Conservation (phyloP, 371 early-diverging fungal genomes). For the Mortierella sp. region DNA sequence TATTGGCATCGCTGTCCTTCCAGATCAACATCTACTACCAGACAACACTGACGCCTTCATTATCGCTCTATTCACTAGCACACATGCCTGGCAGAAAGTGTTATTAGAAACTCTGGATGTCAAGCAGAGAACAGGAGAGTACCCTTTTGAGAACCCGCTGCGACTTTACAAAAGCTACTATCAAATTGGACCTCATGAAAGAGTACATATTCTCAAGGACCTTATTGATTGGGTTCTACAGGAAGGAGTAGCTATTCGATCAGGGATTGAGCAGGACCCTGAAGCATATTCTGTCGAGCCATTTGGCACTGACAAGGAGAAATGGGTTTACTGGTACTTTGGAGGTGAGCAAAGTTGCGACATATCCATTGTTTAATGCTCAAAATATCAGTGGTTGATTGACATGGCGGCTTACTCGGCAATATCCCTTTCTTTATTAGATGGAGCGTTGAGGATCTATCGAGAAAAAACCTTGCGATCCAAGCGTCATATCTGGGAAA, state of each 20-base stretch:
- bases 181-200: constrained; percentile 23
- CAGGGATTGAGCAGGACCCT: constrained; percentile 35
- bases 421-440: constrained; percentile 3
- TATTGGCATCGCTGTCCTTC: not conserved
- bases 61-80: constrained; percentile 8
- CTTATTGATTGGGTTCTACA: constrained; percentile 52
- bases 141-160: constrained; percentile 36
- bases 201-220: constrained; percentile 33
- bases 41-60: not conserved
- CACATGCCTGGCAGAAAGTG: constrained; percentile 34
- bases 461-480: constrained; percentile 30
- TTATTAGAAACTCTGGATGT: constrained; percentile 40
- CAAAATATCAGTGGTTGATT: not conserved
- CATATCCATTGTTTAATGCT: too few species aligned
- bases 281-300: constrained; percentile 30
- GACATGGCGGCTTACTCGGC: not conserved
- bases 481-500: constrained; percentile 29
- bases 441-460: constrained; percentile 33
- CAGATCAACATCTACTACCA: not conserved
- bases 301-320: constrained; percentile 38
- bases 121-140: constrained; percentile 32
- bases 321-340: constrained; percentile 51
- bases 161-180: constrained; percentile 34
- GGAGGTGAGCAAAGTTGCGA: constrained; percentile 26
- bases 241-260: constrained; percentile 30